Evolutionary conservation across 148 eudicot species (phyloP), one percentile per base, ranked within the genome.

Genomic region (Chenopodium quinoa): DNA sequence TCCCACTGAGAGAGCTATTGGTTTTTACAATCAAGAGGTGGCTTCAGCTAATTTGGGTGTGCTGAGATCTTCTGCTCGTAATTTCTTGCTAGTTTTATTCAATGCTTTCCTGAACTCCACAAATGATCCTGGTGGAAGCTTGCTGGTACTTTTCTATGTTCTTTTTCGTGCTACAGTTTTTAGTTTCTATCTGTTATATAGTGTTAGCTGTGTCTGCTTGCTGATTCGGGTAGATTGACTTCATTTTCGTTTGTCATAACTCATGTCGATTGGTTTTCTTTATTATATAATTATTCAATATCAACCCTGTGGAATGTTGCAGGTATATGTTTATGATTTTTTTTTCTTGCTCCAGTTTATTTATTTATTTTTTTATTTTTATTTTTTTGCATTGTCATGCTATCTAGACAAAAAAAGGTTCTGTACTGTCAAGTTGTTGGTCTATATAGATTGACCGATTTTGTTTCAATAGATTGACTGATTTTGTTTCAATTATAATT

Each of bases 121-220:
- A 17, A 91, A 82, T 80, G 97, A 92, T 89, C 89, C 89, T 44
- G 90, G 92, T 64, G 99, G 98, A 83, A 75, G 89, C 81, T 89
- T 97, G 83, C 95, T 86, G 98, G 99, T 97, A 91, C 40, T 14
- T 17, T 60, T 31, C 3, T 25, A 1, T 80, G 13, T 62, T 52
- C 4, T 69, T 73, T 75, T 58, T 69, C 25, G 7, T n/a, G 32
- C 63, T 37, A 37, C 23, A 76, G 54, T 22, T 22, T 46, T 2
- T n/a, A 68, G 16, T 29, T 68, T 72, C 56, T 19, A 22, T 14
- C 62, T 56, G 54, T 56, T 56, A 56, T 14, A 17, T 17, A 52
- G 56, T 52, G 12, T 52, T 14, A 52, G 16, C 56, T 6, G 6
- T 56, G 62, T 16, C 46, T 8, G 47, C 12, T 44, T 54, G 47